A percentile compares a stretch with the other conserved stretches of the same genome.
These are phyloP conservation scores for Curvularia eragrostidis DNA, from an alignment of 2,329 filamentous ascomycete genomes.

Conservation along the genomic window DNA sequence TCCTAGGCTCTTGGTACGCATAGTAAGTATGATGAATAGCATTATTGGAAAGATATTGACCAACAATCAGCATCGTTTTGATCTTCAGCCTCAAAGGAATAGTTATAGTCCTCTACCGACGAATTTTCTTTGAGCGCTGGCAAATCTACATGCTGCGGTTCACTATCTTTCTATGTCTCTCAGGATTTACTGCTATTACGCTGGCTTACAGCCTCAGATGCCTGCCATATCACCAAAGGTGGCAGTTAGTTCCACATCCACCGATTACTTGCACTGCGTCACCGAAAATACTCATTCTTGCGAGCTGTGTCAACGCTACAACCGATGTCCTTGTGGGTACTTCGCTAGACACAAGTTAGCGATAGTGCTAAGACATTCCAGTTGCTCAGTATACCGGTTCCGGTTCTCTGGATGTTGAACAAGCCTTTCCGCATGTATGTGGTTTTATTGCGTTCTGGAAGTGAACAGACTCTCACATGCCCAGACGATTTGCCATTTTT, in stretches of 20 bases:
- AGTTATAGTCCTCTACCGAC: background rate
- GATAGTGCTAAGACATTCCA: background rate
- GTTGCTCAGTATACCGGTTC: background rate
- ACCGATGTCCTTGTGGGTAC: background rate
- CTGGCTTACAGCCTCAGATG: background rate
- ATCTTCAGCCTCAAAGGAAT: background rate
- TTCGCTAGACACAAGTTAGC: background rate
- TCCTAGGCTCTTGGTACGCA: background rate
- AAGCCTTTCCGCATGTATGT: background rate
- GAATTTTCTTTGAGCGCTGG: background rate
- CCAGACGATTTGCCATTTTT: background rate
- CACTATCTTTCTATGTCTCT: background rate
- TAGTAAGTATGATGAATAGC: background rate
- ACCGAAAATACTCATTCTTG: constrained; percentile 1
- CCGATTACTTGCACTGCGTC: background rate
- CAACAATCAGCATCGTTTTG: background rate
- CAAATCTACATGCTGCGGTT: background rate
- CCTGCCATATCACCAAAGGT: background rate
- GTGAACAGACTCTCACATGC: background rate
- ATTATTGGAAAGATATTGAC: background rate
- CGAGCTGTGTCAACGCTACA: constrained; percentile 1
- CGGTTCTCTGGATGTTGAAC: background rate
- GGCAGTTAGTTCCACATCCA: background rate
- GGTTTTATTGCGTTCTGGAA: background rate
- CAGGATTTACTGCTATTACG: background rate